These are phyloP conservation scores for Rhodosporidiobolus sp. DNA, from an alignment of 768 basidiomycete genomes.

Conservation along the genomic window DNA sequence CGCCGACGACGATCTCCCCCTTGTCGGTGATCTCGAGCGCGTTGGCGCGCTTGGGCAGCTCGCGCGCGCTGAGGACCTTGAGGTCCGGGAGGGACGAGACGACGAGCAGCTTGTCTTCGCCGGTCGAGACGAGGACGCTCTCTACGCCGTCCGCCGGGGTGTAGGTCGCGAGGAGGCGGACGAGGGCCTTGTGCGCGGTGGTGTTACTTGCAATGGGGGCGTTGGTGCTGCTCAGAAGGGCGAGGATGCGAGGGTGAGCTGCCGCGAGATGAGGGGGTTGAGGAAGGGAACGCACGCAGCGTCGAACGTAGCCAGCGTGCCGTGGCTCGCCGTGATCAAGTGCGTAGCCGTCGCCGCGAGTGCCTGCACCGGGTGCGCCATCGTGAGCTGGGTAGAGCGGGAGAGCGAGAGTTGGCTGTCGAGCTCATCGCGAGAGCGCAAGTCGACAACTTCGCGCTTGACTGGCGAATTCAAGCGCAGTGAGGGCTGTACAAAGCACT, in stretches of 20 bases:
- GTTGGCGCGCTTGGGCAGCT: constrained; percentile 79
- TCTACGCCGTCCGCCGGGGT: neutral
- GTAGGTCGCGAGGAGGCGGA: constrained; percentile 24
- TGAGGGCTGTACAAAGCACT: too few relatives aligned
- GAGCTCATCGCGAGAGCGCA: neutral
- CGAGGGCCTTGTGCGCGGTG: constrained; percentile 20
- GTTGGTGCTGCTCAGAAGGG: neutral
- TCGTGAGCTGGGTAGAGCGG: neutral
- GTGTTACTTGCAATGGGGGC: neutral
- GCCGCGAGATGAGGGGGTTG: too few relatives aligned
- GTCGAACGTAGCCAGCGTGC: constrained; percentile 39
- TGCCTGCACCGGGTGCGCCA: constrained; percentile 25
- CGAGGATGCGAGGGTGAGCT: neutral
- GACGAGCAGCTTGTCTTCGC: constrained; percentile 75
- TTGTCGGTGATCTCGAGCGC: constrained; percentile 62
- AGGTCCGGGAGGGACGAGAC: constrained; percentile 66
- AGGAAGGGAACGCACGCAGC: constrained; percentile 38
- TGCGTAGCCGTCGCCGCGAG: neutral
- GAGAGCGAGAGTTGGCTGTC: neutral
- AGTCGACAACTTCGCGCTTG: too few relatives aligned
- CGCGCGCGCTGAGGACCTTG: constrained; percentile 61
- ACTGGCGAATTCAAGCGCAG: too few relatives aligned
- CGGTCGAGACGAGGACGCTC: constrained; percentile 58
- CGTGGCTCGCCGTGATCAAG: constrained; percentile 3
- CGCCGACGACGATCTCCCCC: constrained; percentile 70